Conservation (phyloP, 2,329 filamentous ascomycete species). For the Coniochaeta sp. region DNA sequence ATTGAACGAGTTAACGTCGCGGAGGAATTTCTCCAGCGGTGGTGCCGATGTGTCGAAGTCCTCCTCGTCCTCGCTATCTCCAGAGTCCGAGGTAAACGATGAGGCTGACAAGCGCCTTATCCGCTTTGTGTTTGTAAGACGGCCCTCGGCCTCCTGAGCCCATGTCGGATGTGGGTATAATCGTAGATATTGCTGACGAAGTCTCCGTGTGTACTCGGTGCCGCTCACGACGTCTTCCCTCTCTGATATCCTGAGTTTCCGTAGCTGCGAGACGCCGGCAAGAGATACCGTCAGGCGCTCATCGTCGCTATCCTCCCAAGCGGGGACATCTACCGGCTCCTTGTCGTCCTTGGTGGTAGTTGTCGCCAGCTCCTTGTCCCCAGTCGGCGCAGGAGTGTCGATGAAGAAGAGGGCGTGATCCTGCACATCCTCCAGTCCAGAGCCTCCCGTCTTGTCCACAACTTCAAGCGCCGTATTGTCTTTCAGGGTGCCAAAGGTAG, state of each 20-base stretch:
- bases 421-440: slow-evolving; percentile 39
- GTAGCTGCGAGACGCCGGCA: slow-evolving; percentile 63
- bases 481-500: slow-evolving; percentile 12
- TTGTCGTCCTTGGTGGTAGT: slow-evolving; percentile 6
- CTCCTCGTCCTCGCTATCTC: slow-evolving; percentile 38
- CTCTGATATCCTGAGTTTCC: slow-evolving; percentile 76
- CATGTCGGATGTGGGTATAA: slow-evolving; percentile 55
- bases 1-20: slow-evolving; percentile 63
- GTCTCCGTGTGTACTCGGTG: slow-evolving; percentile 72
- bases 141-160: slow-evolving; percentile 45
- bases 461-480: slow-evolving; percentile 6
- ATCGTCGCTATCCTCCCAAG: slow-evolving; percentile 95
- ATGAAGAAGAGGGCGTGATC: slow-evolving; percentile 84
- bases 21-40: slow-evolving; percentile 73
- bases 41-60: slow-evolving; percentile 59
- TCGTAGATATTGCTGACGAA: slow-evolving; percentile 69
- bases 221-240: slow-evolving; percentile 82
- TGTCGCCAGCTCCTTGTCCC: slow-evolving; percentile 15
- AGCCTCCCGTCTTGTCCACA: slow-evolving; percentile 7
- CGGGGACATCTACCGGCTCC: slow-evolving; percentile 39
- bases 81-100: slow-evolving; percentile 25
- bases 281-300: slow-evolving; percentile 81
- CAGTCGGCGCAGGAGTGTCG: slow-evolving; percentile 52
- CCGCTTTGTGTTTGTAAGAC: slow-evolving; percentile 37
- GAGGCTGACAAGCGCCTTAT: slow-evolving; percentile 43